Percentiles rank a stretch among this genome's conserved stretches.
Evolutionary conservation across 129 eudicot genomes (phyloP).

Genomic region (Flaveria sonorensis): DNA sequence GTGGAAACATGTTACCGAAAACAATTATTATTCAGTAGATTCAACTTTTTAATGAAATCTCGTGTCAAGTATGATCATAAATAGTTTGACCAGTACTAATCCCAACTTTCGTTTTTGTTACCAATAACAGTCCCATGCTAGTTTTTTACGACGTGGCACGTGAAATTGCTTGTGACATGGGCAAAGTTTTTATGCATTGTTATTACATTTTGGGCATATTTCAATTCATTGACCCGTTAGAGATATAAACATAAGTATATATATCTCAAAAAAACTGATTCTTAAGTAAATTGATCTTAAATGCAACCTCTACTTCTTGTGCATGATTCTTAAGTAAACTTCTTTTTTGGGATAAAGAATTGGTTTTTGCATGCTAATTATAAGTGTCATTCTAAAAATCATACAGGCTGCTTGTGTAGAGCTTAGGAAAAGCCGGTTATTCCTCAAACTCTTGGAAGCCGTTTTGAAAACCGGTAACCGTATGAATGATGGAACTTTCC

Average conservation of each 20-base stretch:
- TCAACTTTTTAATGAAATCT: neutral
- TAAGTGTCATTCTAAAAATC: neutral
- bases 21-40: neutral
- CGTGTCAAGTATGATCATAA: neutral
- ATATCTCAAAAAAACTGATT: neutral
- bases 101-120: too few species aligned
- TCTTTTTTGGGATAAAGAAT: neutral
- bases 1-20: neutral
- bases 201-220: neutral
- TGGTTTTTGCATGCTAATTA: neutral
- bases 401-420: constrained; percentile 87
- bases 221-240: neutral
- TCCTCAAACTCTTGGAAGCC: constrained; percentile 94
- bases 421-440: constrained; percentile 74
- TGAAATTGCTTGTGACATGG: too few species aligned
- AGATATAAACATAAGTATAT: neutral
- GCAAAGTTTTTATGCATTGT: neutral
- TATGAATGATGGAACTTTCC: constrained; percentile 93
- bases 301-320: too few species aligned
- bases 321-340: too few species aligned
- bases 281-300: neutral
- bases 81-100: too few species aligned
- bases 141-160: too few species aligned
- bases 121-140: too few species aligned
- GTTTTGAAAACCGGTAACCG: constrained; percentile 98